Evolutionary conservation across 805 yeast species (phyloP), one percentile per base, ranked within the genome.

Genomic region (Metschnikowia cerradonensis): DNA sequence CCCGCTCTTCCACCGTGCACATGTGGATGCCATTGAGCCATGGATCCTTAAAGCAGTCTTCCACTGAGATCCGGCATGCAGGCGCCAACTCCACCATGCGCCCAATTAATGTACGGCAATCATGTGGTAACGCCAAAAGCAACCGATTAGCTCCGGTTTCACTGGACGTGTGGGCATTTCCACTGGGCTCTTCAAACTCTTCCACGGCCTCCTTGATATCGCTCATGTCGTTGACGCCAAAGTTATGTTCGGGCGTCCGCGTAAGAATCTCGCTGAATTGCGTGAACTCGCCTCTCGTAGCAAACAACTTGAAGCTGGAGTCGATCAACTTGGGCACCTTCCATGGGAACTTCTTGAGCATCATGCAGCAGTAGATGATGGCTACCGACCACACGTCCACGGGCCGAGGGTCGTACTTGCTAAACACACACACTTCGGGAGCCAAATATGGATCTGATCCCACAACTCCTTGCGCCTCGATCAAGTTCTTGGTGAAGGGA

Each of bases 361-460:
- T 81, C 96, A 90, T 90, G 72, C 97, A 90, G 58, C 96, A 88
- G 68, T 87, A 88, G 45, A 90, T 88, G 52, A 90, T 89, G 7
- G 96, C 96, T 33, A 83, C 83, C 6, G 96, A 88, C 97, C 97
- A 90, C 42, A 90, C 81, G 71, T 90, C 97, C 6, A 90, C 96
- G 0, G 97, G 96, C 56, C 96, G 78, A 14, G 97, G 96, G 65
- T 88, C 95, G 63, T 90, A 90, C 54, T 85, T 84, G 58, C 82
- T 75, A 65, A 88, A 86, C 8, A 89, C 87, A 55, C 91, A 81
- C 6, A 88, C 96, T 66, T 90, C 97, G 0, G 97, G 97, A 1
- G 97, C 95, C 66, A 90, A 72, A 67, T 87, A 86, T 31, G 97
- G 91, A 70, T 89, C 96, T 13, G 91, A 84, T 1, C 96, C 96